Evolutionary conservation across 78 protist genomes (phyloP), one percentile per base, ranked within the genome.

Genomic region (Dictyostelium firmibasis): DNA sequence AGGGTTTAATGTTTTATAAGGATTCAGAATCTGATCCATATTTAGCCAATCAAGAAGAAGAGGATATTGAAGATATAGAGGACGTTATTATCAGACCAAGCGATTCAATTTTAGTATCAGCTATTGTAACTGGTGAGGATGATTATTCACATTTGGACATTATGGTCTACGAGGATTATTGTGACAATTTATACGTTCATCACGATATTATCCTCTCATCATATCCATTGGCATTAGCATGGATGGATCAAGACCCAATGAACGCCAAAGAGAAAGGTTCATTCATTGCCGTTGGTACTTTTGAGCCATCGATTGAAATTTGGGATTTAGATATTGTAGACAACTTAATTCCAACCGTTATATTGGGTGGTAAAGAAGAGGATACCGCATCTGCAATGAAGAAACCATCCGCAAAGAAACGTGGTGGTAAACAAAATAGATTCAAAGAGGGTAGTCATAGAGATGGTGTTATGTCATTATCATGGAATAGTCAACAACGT

Each of bases 301-400:
- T 97, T 23, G 94, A 92, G 29, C 97, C 98, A 4, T 83, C 43
- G 1, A 98, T 98, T 29, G 98, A 98, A 53, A 83, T 98, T 47
- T 98, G 99, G 99, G 89, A 96, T 74, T 82, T 98, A 13, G 99
- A 98, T 86, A 78, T 97, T 7, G 38, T 96, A 4, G 98, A 96
- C 4, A 81, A 97, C 23, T 43, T 85, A 47, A 74, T 79, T 38
- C 98, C 99, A 50, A 78, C 83, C 23, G 92, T 76, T 11, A 87
- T 78, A n/a, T 91, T 98, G n/a, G 99, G 98, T 41, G 97, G 89
- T 69, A 86, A 14, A 95, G 38, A 67, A 29, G 67, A 74, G 62
- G 83, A 85, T 79, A 47, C 87, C 75, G 67, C 79, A 76, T 7
- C 96, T 81, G 23, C 67, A 57, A 57, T 57, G 67, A 57, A 57